Base-by-base conservation (phyloP, 805 yeast species). In the Clavispora carvajalis region DNA sequence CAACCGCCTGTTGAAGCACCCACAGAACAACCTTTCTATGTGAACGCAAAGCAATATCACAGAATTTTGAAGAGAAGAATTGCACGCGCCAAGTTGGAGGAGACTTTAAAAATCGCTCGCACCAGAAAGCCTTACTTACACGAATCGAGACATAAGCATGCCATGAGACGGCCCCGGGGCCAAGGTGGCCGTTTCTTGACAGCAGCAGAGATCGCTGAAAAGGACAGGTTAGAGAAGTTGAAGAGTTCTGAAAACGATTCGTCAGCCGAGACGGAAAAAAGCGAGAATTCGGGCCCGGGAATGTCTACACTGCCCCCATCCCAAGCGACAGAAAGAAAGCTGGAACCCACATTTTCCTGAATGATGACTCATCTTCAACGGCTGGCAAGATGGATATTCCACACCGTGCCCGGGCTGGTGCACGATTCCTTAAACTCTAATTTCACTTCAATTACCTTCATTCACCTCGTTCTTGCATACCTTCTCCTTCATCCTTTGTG, bases 131-230 rank as follows among this genome's bases (percentile, higher is more conserved):
- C 98, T 10, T 91, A 95, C 62, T 63, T 93, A 37, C 99, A 93
- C 59, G 99, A 93, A 63, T 87, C 96, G 15, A 76, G 99, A 54
- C 99, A 93, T 61, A 91, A 93, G 60, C 99, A 93, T 61, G 99
- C 99, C 3, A 93, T 93, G 99, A 77, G 98, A 58, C 77, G 99
- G 60, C 98, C 99, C 12, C 79, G 99, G 53, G 99, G 99, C 21
- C 98, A 93, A 66, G 99, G 99, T 23, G 99, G 99, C 6, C 73
- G 99, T 45, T 93, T 93, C 52, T 65, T 93, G 44, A 93, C 99
- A 1, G 96, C 98, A 11, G 95, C 96, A 6, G 75, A 69, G 48
- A 69, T 69, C 35, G 74, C 74, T 3, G 74, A 69, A 42, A 65
- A 65, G 52, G 74, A 67, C 29, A 53, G 69, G 22, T 51, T 62